phyloP scores from a whole-genome alignment of 805 yeast species.

The Helenozyma baotianmanensis region DNA sequence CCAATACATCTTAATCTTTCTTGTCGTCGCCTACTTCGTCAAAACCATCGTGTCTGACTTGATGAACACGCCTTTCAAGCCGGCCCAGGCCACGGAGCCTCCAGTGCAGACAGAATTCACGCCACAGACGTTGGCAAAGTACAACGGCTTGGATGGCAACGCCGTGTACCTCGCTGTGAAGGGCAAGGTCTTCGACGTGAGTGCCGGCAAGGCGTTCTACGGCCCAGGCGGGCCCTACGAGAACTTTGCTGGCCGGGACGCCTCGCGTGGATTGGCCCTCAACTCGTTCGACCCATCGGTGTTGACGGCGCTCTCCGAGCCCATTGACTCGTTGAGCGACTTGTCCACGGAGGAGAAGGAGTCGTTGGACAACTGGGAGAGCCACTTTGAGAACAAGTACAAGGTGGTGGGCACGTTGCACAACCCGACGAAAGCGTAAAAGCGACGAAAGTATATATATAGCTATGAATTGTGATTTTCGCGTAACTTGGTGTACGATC shows the following conservation, averaged over 20 bases:
- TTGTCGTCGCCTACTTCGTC: conserved; percentile 28
- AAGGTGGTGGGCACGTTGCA: conserved; percentile 71
- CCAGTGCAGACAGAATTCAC: conserved; percentile 57
- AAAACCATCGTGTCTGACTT: conserved; percentile 24
- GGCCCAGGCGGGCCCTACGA: conserved; percentile 96
- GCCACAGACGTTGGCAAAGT: conserved; percentile 67
- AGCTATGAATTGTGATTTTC: no score
- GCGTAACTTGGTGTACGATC: no score
- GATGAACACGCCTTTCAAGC: conserved; percentile 27
- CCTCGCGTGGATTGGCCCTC: conserved; percentile 84
- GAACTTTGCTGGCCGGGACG: conserved; percentile 94
- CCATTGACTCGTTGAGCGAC: conserved; percentile 68
- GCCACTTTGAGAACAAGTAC: conserved; percentile 77
- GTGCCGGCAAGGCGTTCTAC: conserved; percentile 75
- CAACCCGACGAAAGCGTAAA: conserved; percentile 14
- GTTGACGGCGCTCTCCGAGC: conserved; percentile 67
- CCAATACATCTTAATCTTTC: conserved; percentile 26
- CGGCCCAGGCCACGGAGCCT: conserved; percentile 20
- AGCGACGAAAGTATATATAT: no score
- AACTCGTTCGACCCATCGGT: conserved; percentile 73
- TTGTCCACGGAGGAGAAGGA: conserved; percentile 57
- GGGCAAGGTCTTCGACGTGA: conserved; percentile 82
- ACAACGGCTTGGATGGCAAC: conserved; percentile 75
- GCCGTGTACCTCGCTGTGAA: conserved; percentile 82
- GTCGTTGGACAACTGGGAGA: conserved; percentile 80